Percentiles rank a stretch among this genome's conserved stretches.
Conservation (phyloP, 2,329 filamentous ascomycete species). For the Coniochaeta sp. region DNA sequence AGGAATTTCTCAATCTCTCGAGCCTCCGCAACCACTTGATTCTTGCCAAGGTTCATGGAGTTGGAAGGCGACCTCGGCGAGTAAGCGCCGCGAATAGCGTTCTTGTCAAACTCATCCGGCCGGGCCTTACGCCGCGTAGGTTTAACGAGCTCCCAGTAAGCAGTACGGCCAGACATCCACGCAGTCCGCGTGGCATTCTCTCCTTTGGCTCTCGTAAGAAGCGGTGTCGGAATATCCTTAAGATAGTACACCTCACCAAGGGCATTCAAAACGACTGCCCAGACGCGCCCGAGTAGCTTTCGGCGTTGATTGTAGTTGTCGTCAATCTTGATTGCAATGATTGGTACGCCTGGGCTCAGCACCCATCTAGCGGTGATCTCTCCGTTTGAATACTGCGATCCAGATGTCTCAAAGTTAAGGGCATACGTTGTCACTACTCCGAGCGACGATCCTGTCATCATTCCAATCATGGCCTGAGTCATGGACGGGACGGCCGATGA, state of each 20-base stretch:
- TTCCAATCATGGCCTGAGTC: slow-evolving; percentile 72
- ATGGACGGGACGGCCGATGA: slow-evolving; percentile 61
- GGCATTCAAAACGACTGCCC: slow-evolving; percentile 91
- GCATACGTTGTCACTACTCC: slow-evolving; percentile 80
- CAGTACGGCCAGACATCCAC: slow-evolving; percentile 73
- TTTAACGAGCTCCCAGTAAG: slow-evolving; percentile 76
- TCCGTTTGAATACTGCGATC: slow-evolving; percentile 59
- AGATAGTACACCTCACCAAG: slow-evolving; percentile 88
- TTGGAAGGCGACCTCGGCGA: slow-evolving; percentile 73
- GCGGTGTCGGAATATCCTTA: slow-evolving; percentile 57
- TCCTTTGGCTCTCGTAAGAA: slow-evolving; percentile 36
- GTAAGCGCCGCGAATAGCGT: slow-evolving; percentile 64
- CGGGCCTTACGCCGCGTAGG: slow-evolving; percentile 64
- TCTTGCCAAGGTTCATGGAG: slow-evolving; percentile 60
- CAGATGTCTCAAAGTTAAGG: slow-evolving; percentile 51
- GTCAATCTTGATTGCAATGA: slow-evolving; percentile 76
- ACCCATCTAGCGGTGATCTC: slow-evolving; percentile 86
- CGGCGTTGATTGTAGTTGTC: slow-evolving; percentile 70
- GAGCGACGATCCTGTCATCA: slow-evolving; percentile 74
- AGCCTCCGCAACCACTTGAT: slow-evolving; percentile 69
- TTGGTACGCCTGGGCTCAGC: slow-evolving; percentile 85
- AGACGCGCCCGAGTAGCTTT: slow-evolving; percentile 63
- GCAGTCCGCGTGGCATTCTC: slow-evolving; percentile 58
- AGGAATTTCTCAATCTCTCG: slow-evolving; percentile 74
- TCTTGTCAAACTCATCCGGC: slow-evolving; percentile 65